Evolutionary conservation across 2,329 filamentous ascomycete species (phyloP), one percentile per base, ranked within the genome.

Genomic region (Aspergillus sp.): DNA sequence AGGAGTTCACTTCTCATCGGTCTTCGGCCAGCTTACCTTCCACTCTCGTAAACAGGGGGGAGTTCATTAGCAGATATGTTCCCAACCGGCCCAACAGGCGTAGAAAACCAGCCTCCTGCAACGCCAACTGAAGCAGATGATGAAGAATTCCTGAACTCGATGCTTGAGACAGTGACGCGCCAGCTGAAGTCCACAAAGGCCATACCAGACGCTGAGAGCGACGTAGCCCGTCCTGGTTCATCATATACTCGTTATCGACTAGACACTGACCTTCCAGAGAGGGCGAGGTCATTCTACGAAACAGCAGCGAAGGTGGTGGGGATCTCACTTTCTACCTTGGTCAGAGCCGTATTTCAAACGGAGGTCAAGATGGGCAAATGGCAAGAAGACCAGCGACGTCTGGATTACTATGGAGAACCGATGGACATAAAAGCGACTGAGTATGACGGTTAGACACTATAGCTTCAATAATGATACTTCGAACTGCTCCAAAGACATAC

Each of bases 241-340:
- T 60, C 60, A 35, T 82, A 82, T 55, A 64, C 61, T 34, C 64
- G 69, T 5, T 80, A 76, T 59, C 71, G 70, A 44, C 66, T 62
- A 30, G 68, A 68, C 47, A 63, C 70, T 2, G 73, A 78, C 29
- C 59, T 82, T 29, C 64, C 71, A 10, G 64, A 68, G 4, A 55
- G 56, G 9, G 73, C 71, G 12, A 73, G 62, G 44, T 47, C 58
- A 0, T 77, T 83, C 48, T 77, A 78, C 54, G 67, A 76, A 48
- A 64, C 71, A 42, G 75, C 71, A 7, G 77, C 77, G 7, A 68
- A 67, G 49, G 57, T 76, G 10, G 71, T 71, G 5, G 79, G 75
- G 5, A 54, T 79, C 32, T 72, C 73, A 7, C 50, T 81, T 41
- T 63, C 72, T 28, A 73, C 70, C 33, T 62, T 82, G 39, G 57